Percentiles rank a stretch among this genome's conserved stretches.
phyloP scores from a whole-genome alignment of 768 basidiomycete genomes.

The Amanita fuliginea region DNA sequence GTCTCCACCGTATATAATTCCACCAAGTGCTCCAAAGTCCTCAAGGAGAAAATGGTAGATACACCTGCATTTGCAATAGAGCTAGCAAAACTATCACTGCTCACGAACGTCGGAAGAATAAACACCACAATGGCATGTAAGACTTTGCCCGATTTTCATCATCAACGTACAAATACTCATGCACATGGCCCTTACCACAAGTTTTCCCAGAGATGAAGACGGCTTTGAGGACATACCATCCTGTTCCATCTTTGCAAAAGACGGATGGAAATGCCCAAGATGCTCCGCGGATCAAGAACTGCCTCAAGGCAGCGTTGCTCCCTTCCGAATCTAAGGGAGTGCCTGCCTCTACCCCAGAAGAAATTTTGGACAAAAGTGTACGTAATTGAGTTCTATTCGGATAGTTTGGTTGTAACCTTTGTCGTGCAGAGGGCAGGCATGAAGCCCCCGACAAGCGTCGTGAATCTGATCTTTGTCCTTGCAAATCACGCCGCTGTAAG shows the following conservation, averaged over 20 bases:
- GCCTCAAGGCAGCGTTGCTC: slow-evolving; percentile 71
- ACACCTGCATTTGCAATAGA: slow-evolving; percentile 69
- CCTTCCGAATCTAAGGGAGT: slow-evolving; percentile 54
- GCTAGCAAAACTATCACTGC: slow-evolving; percentile 71
- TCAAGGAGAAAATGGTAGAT: slow-evolving; percentile 82
- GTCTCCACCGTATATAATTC: slow-evolving; percentile 73
- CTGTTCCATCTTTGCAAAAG: slow-evolving; percentile 83
- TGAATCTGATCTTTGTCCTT: slow-evolving; percentile 79
- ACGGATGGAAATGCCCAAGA: slow-evolving; percentile 84
- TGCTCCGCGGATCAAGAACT: slow-evolving; percentile 86
- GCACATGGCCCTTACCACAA: slow-evolving; percentile 19
- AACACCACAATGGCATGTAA: slow-evolving; percentile 88
- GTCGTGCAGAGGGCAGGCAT: slow-evolving; percentile 38
- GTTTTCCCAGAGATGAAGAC: slow-evolving; percentile 95
- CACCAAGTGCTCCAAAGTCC: slow-evolving; percentile 75
- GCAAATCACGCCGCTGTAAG: slow-evolving; percentile 69
- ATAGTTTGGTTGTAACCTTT: slow-evolving; percentile 4
- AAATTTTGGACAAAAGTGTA: slow-evolving; percentile 60
- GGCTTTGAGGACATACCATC: slow-evolving; percentile 80
- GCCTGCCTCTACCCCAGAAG: slow-evolving; percentile 64
- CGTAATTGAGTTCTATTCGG: slow-evolving; percentile 15
- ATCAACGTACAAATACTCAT: slow-evolving; percentile 7
- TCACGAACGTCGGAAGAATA: slow-evolving; percentile 85
- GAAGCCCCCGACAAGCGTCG: slow-evolving; percentile 74
- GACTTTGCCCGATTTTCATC: slow-evolving; percentile 11